Evolutionary conservation across 2,329 filamentous ascomycete species (phyloP).

Genomic region (Hypoxylon sp.): DNA sequence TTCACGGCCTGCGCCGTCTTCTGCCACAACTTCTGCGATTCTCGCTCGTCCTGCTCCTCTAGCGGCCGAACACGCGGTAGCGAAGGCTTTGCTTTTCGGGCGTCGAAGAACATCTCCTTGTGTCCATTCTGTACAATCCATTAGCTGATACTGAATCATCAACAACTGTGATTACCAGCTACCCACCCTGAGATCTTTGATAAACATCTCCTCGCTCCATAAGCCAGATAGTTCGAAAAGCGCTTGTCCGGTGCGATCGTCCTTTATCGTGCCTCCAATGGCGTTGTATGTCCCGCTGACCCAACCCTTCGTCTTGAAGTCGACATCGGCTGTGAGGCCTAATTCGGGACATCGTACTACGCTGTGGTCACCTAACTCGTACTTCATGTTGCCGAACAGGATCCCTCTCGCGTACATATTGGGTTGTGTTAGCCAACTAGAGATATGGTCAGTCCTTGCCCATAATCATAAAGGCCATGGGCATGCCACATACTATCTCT

Average conservation of each 20-base stretch:
- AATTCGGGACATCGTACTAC: constrained; percentile 92
- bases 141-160: constrained; percentile 32
- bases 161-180: not conserved
- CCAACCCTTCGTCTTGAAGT: constrained; percentile 99
- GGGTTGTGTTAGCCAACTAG: constrained; percentile 90
- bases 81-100: constrained; percentile 81
- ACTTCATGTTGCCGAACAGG: constrained; percentile 99
- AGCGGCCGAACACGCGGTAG: constrained; percentile 81
- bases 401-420: constrained; percentile 99
- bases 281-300: constrained; percentile 97
- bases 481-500: constrained; percentile 82
- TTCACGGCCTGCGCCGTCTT: constrained; percentile 86
- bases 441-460: constrained; percentile 35
- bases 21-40: constrained; percentile 90
- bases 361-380: constrained; percentile 96
- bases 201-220: constrained; percentile 95
- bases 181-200: constrained; percentile 83
- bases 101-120: constrained; percentile 91
- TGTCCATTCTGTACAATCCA: constrained; percentile 78
- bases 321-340: constrained; percentile 88
- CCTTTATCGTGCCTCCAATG: constrained; percentile 91
- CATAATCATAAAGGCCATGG: not conserved
- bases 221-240: constrained; percentile 93
- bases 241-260: constrained; percentile 86
- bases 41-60: constrained; percentile 88